Base-by-base conservation (phyloP, 2,329 filamentous ascomycete genomes). In the Colletotrichum sp. region DNA sequence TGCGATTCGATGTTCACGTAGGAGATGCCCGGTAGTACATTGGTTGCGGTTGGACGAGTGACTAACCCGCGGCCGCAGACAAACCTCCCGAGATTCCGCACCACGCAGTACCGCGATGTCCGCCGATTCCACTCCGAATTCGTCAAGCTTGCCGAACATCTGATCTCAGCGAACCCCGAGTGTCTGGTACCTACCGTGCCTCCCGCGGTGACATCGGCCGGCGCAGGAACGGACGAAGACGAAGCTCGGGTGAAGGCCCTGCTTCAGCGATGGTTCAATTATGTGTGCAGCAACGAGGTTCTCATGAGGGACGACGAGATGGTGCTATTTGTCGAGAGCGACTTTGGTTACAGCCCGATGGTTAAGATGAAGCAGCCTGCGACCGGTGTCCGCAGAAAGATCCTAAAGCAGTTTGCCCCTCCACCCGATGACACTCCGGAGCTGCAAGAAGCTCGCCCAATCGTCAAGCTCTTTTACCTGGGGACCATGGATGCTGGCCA, bases 111-210 rank as follows among this genome's bases (percentile, higher is more conserved):
- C 86, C 96, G 97, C 82, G 97, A 99, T 85, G 96, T 99, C 78
- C 94, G 97, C 80, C 95, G 97, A 76, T 94, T 97, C 76, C 97
- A 99, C 85, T 96, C 95, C 63, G 97, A 99, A 83, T 99, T 99
- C 81, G 90, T 95, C 78, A 99, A 98, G 85, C 93, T 99, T n/a
- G 95, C 94, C 71, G 95, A 98, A 74, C 97, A 99, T 84, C 89
- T 99, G 73, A 96, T 98, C 83, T 98, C 96, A 28, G 96, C 96
- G n/a, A 98, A 98, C 81, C 97, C 97, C 5, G 97, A 99, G 85
- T 94, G 96, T 10, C 89, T 99, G 59, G 96, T 99, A 9, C 97
- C 97, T 4, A 96, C 96, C 12, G 96, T 99, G 1, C 97, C 97
- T 56, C 95, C 96, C n/a, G 90, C 96, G n/a, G 88, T 97, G 74